Evolutionary conservation across 129 eudicot genomes (phyloP), one percentile per base, ranked within the genome.

Genomic region (Ambrosia artemisiifolia): DNA sequence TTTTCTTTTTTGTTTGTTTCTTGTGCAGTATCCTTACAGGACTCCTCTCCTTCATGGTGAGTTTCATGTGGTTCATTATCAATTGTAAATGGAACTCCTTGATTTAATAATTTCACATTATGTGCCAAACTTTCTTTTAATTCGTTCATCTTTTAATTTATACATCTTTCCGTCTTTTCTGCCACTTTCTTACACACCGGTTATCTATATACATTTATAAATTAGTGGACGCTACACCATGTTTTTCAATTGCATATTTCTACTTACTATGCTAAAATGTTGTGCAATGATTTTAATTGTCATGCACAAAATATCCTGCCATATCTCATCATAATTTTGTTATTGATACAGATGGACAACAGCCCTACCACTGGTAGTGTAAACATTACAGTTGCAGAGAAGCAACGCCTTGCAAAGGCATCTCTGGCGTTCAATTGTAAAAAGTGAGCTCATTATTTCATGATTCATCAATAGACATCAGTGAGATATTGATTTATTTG

Each of bases 281-380:
- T 49, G 55, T 57, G 71, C 53, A 63, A 36, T 16, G 68, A 34
- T 63, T 33, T 61, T 5, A 61, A 14, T 33, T 50, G 46, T 14
- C 8, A 33, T 33, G 73, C 63, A 51, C 30, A 13, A 38, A 60
- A 30, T 32, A 42, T 60, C 12, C 43, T 46, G 40, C 42, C 30
- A 44, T 28, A 72, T 17, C n/a, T n/a, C n/a, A n/a, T n/a, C n/a
- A n/a, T n/a, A n/a, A n/a, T n/a, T n/a, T n/a, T n/a, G n/a, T n/a
- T n/a, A 19, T 61, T 54, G 11, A 44, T 65, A 67, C 82, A 91
- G 97, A 85, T 90, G 97, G 99, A 95, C 83, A 82, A 65, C 67
- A 95, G 99, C 75, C 97, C 99, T 51, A 94, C 99, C 61, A 90
- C 99, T 11, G 99, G 99, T 74, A 90, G 97, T 56, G 99, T 94